Evolutionary conservation across 768 basidiomycete genomes (phyloP), one percentile per base, ranked within the genome.

Genomic region (Trametes elegans): DNA sequence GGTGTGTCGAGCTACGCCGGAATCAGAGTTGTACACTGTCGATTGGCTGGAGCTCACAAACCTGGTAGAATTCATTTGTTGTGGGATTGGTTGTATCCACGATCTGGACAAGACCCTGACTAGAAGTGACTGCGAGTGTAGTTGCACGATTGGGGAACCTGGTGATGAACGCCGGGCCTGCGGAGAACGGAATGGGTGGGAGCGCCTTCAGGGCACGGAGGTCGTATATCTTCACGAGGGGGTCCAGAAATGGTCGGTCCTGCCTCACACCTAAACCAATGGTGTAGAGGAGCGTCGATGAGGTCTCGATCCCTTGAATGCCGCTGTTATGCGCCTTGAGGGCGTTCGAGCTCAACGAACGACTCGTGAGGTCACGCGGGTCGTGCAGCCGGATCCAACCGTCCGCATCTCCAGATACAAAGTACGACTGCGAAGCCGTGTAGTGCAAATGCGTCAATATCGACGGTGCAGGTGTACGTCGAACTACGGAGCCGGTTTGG

Each of bases 191-290:
- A 27, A 98, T 79, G 0, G 96, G 93, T 3, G 92, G 80, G 2
- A 98, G 77, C 0, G 93, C 78, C 35, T 83, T 80, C 76, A 98
- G 82, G 21, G 80, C 90, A 27, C 96, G 87, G 27, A 92, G 64
- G 69, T 99, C 96, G 63, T 88, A 97, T 11, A 98, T 78, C 71
- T 96, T 97, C 59, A 99, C 92, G 29, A 94, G 76, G 3, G 93
- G 91, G 68, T 98, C 96, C 0, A 91, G 89, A 50, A 88, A 81
- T 5, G 95, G 93, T 42, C 88, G 85, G 7, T 88, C 85, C 70
- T 90, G 92, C 69, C 92, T 86, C 71, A 91, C 78, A 3, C 88
- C 87, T 72, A 87, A 87, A 11, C 95, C 95, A 61, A 93, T 90
- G 7, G 90, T 92, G 64, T 89, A 91, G 34, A 90, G 79, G 60